Evolutionary conservation across 306 rosid species (phyloP), one percentile per base, ranked within the genome.

Genomic region (Pachyrhizus erosus): DNA sequence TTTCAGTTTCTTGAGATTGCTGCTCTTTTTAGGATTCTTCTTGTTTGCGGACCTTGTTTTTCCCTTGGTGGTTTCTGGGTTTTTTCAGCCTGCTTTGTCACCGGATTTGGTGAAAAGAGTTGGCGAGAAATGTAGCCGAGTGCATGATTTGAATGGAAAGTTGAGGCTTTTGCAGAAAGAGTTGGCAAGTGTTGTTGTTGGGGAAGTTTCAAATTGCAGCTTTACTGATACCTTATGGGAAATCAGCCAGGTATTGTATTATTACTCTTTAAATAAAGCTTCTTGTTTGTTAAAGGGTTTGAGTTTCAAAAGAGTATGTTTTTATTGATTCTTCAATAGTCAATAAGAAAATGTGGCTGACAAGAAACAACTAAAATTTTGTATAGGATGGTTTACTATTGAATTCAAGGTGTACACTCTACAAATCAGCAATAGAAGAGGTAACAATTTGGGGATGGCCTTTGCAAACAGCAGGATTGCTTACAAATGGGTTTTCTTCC

Each of bases 371-470:
- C 17, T 52, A 7, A 34, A 37, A 24, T 62, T 86, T 81, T 61
- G 34, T 85, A 65, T 69, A 96, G 99, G 93, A 89, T 82, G 98
- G 90, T 67, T 31, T 91, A 75, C 82, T 96, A 18, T 86, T 96
- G 51, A 87, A 74, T 80, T 93, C 98, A 24, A 91, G 73, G 76
- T 92, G 98, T 76, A 91, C 80, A 73, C 43, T 96, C 86, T 89
- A 83, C 89, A 91, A 93, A 85, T 89, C 99, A 62, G 89, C 89
- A 54, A 81, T 62, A 6, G 98, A 93, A 85, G 89, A 92, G 85
- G 89, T 96, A 70, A 18, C 91, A 78, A 71, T 93, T 5, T 93
- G 97, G 99, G 99, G 97, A 14, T 96, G 99, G 98, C 98, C 99
- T 39, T 68, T 93, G 86, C 99, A 93, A 87, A 93, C 99, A 3